Percentiles rank a stretch among this genome's conserved stretches.
Evolutionary conservation across 1,139 yeast genomes (phyloP).

Genomic region (Debaryomycetaceae sp.): DNA sequence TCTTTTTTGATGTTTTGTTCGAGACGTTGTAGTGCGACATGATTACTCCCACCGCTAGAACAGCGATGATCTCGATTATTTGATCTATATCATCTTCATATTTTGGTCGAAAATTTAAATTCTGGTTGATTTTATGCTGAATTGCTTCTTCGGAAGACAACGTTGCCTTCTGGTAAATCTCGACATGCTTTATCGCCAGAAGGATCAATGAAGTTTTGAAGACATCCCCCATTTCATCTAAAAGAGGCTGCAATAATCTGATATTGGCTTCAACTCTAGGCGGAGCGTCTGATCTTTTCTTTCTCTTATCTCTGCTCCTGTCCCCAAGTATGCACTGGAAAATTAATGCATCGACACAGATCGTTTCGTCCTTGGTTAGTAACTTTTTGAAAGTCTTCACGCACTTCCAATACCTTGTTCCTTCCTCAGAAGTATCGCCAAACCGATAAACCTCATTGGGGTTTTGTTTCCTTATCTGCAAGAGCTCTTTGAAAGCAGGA

Average conservation of each 20-base stretch:
- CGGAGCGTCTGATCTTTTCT: slow-evolving; percentile 8
- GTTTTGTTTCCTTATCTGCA: slow-evolving; percentile 45
- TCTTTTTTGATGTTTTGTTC: not conserved
- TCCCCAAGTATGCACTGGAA: slow-evolving; percentile 13
- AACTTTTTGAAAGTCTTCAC: slow-evolving; percentile 19
- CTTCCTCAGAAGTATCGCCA: slow-evolving; percentile 37
- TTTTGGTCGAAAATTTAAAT: slow-evolving; percentile 4
- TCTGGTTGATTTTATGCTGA: slow-evolving; percentile 1
- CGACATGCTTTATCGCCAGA: not conserved
- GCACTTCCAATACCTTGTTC: slow-evolving; percentile 38
- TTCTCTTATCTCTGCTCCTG: slow-evolving; percentile 13
- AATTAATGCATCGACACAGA: slow-evolving; percentile 25
- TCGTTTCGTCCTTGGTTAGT: slow-evolving; percentile 13
- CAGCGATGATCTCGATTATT: slow-evolving; percentile 10
- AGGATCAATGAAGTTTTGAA: slow-evolving; percentile 14
- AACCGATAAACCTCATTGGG: slow-evolving; percentile 31
- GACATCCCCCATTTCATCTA: slow-evolving; percentile 25
- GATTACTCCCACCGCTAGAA: not conserved
- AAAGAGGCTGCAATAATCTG: slow-evolving; percentile 29
- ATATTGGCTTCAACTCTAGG: slow-evolving; percentile 22
- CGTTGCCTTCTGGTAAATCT: not conserved
- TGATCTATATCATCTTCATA: slow-evolving; percentile 9
- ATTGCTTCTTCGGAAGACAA: not conserved
- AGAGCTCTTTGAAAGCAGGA: slow-evolving; percentile 26
- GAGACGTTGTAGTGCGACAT: not conserved